These are phyloP conservation scores for Ceratocystis lukuohia DNA, from an alignment of 2,329 filamentous ascomycete genomes.

Conservation along the genomic window DNA sequence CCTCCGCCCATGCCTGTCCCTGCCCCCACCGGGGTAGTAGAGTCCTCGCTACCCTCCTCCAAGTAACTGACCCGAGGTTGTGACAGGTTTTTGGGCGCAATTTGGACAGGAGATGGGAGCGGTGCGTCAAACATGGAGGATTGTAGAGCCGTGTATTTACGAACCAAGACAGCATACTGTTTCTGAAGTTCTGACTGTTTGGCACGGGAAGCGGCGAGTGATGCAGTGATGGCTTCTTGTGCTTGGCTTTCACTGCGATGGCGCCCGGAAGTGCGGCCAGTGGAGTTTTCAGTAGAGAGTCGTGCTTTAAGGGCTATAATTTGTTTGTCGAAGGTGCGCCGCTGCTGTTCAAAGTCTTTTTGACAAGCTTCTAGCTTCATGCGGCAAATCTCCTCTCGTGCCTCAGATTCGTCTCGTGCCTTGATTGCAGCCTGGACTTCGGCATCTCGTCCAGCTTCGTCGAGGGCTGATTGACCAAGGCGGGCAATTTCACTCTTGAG, in stretches of 20 bases:
- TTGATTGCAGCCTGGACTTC: constrained; percentile 44
- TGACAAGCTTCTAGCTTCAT: constrained; percentile 43
- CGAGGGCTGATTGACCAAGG: constrained; percentile 46
- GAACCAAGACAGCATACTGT: constrained; percentile 36
- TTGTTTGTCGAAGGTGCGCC: constrained; percentile 34
- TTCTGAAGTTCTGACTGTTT: constrained; percentile 42
- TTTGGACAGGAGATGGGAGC: constrained; percentile 9
- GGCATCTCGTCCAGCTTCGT: constrained; percentile 50
- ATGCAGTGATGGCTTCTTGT: constrained; percentile 17
- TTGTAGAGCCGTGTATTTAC: constrained; percentile 41
- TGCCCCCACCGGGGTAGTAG: constrained; percentile 20
- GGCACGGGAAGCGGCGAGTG: constrained; percentile 38
- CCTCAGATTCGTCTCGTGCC: constrained; percentile 45
- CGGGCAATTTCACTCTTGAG: constrained; percentile 46
- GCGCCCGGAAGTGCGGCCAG: constrained; percentile 26
- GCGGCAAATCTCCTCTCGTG: constrained; percentile 44
- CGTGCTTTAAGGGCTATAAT: constrained; percentile 35
- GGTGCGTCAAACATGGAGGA: constrained; percentile 31
- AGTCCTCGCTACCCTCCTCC: constrained; percentile 21
- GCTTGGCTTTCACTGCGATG: not conserved
- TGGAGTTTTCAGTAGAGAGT: constrained; percentile 23
- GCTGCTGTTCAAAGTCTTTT: constrained; percentile 33
- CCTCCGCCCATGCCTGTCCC: constrained; percentile 11
- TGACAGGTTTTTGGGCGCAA: not conserved
- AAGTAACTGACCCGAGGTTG: not conserved